A percentile compares a stretch with the other conserved stretches of the same genome.
Evolutionary conservation across 2,329 filamentous ascomycete genomes (phyloP).

Genomic region (Neurospora sp.): DNA sequence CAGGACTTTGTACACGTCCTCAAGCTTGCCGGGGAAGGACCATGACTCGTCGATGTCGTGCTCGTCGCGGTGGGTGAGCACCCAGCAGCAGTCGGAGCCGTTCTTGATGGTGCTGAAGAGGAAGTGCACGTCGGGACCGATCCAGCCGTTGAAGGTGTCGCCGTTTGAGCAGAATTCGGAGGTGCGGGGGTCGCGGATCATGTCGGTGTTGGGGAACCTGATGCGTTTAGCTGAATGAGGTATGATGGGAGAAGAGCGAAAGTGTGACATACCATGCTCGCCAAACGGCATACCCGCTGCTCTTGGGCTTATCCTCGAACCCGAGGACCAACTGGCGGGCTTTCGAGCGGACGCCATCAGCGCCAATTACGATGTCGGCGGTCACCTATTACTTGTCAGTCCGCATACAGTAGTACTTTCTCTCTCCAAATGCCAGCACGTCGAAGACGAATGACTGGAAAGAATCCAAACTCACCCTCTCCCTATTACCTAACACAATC

Average conservation of each 20-base stretch:
- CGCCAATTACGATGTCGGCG: constrained; percentile 42
- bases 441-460: too few relatives aligned
- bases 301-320: constrained; percentile 40
- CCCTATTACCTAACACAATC: constrained; percentile 38
- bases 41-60: constrained; percentile 46
- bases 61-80: constrained; percentile 44
- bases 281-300: constrained; percentile 41
- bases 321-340: constrained; percentile 40
- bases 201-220: constrained; percentile 38
- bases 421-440: background rate
- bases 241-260: background rate
- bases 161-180: constrained; percentile 44
- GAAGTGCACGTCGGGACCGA: constrained; percentile 46
- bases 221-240: background rate
- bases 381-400: constrained; percentile 19
- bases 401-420: background rate
- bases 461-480: constrained; percentile 23
- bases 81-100: constrained; percentile 47
- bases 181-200: constrained; percentile 41
- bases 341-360: constrained; percentile 44
- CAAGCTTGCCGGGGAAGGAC: constrained; percentile 41
- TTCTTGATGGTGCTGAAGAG: constrained; percentile 47
- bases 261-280: constrained; percentile 37
- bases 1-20: constrained; percentile 40
- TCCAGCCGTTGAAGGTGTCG: constrained; percentile 50